Evolutionary conservation across 805 yeast species (phyloP).

Genomic region (Jamesozyma piceae): DNA sequence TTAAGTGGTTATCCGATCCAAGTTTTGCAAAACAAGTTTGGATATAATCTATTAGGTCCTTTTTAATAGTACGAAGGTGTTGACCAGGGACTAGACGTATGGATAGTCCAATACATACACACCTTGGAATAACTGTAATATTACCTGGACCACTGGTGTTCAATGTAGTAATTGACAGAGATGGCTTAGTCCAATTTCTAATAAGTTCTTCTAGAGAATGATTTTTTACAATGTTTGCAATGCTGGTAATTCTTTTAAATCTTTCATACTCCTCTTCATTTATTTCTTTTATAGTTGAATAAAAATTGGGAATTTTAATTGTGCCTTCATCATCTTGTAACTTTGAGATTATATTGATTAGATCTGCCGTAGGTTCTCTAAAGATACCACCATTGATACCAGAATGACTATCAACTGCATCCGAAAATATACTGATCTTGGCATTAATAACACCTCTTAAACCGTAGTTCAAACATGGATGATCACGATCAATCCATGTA

Average conservation of each 20-base stretch:
- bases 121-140: slow-evolving; percentile 79
- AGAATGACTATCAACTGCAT: slow-evolving; percentile 82
- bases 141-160: slow-evolving; percentile 86
- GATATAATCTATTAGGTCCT: slow-evolving; percentile 40
- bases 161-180: slow-evolving; percentile 76
- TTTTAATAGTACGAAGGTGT: slow-evolving; percentile 49
- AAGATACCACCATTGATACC: slow-evolving; percentile 94
- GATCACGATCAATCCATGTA: slow-evolving; percentile 83
- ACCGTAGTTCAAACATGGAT: slow-evolving; percentile 91
- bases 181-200: slow-evolving; percentile 84
- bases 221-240: slow-evolving; percentile 26
- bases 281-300: slow-evolving; percentile 54
- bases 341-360: slow-evolving; percentile 61
- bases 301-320: slow-evolving; percentile 59
- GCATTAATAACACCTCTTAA: slow-evolving; percentile 84
- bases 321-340: slow-evolving; percentile 48
- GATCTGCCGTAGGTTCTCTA: slow-evolving; percentile 81
- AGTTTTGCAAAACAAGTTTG: slow-evolving; percentile 39
- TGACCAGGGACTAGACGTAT: slow-evolving; percentile 88
- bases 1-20: slow-evolving; percentile 52
- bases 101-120: slow-evolving; percentile 68
- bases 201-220: slow-evolving; percentile 44
- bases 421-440: slow-evolving; percentile 59
- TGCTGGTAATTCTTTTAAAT: slow-evolving; percentile 50
- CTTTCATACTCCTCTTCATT: slow-evolving; percentile 47